These are phyloP conservation scores for Bipolaris sorokiniana DNA, from an alignment of 2,329 filamentous ascomycete species.

Conservation along the genomic window DNA sequence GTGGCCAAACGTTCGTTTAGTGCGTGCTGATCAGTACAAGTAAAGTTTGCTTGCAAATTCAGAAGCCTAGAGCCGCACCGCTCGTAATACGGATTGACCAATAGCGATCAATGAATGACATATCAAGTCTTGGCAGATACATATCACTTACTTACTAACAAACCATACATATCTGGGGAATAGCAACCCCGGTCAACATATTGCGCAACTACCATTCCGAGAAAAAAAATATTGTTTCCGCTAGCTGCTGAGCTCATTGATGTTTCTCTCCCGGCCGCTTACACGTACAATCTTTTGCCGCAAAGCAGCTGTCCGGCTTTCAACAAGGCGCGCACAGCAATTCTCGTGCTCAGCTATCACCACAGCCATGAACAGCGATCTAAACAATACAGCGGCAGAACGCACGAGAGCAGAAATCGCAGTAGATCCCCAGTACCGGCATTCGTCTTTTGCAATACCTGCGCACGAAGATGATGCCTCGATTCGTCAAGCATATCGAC, in stretches of 20 bases:
- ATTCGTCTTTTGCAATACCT: constrained; percentile 52
- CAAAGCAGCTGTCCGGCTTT: not conserved
- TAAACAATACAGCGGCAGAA: constrained; percentile 35
- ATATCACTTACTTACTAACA: too few species aligned
- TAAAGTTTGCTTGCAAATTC: too few species aligned
- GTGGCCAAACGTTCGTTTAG: too few species aligned
- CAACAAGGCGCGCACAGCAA: not conserved
- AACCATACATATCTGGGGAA: too few species aligned
- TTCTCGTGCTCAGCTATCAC: constrained; percentile 9
- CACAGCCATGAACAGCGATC: constrained; percentile 27
- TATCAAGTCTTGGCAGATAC: too few species aligned
- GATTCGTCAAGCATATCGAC: constrained; percentile 60
- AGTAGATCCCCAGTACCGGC: constrained; percentile 21
- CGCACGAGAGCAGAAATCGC: constrained; percentile 20
- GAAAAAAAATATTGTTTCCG: too few species aligned
- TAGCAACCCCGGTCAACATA: not conserved
- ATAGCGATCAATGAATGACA: too few species aligned
- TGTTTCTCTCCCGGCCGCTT: constrained; percentile 1
- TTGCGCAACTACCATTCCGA: too few species aligned
- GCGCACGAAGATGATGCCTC: constrained; percentile 55
- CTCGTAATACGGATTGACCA: too few species aligned
- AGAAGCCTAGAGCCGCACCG: too few species aligned
- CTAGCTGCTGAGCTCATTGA: not conserved
- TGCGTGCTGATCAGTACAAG: too few species aligned
- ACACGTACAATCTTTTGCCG: not conserved